Base-by-base conservation (phyloP, 164 flowering plant species). In the Liriodendron chinense region DNA sequence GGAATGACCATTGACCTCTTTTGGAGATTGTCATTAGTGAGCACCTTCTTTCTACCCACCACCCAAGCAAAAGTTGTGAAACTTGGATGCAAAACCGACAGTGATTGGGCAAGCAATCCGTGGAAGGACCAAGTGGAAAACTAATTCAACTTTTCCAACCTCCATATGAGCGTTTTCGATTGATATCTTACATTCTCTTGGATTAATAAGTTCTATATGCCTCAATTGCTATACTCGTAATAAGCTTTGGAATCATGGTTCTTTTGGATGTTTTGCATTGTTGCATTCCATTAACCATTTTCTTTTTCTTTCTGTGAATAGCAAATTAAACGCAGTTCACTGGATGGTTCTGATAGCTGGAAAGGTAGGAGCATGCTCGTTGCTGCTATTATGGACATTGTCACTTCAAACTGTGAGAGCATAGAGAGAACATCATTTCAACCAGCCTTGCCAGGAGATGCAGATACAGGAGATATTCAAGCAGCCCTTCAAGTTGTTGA, bases 331-430 rank as follows among this genome's bases (percentile, higher is more conserved):
- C 88, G 85, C 77, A 87, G 86, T 85, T 91, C 92, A 78, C 82
- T 92, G 75, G 90, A 87, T 84, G 72, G 77, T 83, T 84, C 85
- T 85, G 91, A 91, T 86, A 79, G 87, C 81, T 87, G 87, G 84
- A 92, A 88, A 90, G 99, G 98, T 75, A 90, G 92, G 85, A 94
- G 98, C 90, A 96, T 96, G 99, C 98, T 94, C 70, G 90, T 96
- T 73, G 89, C 98, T 72, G 93, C 99, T 72, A 91, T 96, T 34
- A 94, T 96, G 99, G 98, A 96, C 72, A 85, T 94, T 49, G 92
- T 96, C 74, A 96, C 99, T 69, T 88, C 98, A 77, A 87, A 84
- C 76, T 88, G 92, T 83, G 97, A 94, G 57, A 83, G 82, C 74
- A 28, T 83, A 67, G 94, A 91, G 16, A 86, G 74, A 77, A 76